Percentiles rank a stretch among this genome's conserved stretches.
phyloP scores from a whole-genome alignment of 305 asterid genomes.

The Fraxinus ornus region DNA sequence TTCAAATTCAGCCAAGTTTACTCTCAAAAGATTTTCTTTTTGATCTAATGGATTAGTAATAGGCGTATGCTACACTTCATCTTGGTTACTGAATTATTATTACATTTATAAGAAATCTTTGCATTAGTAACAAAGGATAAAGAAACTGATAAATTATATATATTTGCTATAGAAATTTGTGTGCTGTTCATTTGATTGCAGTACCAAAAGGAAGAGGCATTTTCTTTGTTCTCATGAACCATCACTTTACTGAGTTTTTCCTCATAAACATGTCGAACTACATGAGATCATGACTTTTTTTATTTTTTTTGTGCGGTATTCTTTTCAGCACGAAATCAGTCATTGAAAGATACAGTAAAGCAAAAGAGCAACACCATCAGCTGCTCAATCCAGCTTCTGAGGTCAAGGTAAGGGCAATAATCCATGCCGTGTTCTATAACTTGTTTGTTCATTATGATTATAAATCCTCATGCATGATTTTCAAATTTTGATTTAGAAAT shows the following conservation, averaged over 20 bases:
- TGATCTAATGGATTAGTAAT: too few species aligned
- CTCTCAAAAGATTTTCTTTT: too few species aligned
- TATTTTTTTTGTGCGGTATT: background rate
- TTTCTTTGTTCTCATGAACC: background rate
- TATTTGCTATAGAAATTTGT: background rate
- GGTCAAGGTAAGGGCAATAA: constrained; percentile 32
- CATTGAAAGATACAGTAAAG: constrained; percentile 40
- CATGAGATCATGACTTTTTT: background rate
- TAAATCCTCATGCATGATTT: background rate
- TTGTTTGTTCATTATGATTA: background rate
- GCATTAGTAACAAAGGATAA: background rate
- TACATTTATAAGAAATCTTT: background rate
- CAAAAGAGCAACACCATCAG: constrained; percentile 37
- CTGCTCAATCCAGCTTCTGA: constrained; percentile 46
- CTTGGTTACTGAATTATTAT: too few species aligned
- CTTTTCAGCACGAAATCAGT: constrained; percentile 44
- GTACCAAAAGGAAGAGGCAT: background rate
- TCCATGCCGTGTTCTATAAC: background rate
- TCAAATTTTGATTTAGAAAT: background rate
- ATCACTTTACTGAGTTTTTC: background rate
- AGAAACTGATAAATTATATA: background rate
- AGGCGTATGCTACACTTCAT: too few species aligned
- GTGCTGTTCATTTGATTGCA: background rate
- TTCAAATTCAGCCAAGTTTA: too few species aligned
- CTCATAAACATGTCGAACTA: background rate